Conservation (phyloP, 2,329 filamentous ascomycete genomes). For the Fusarium udum region DNA sequence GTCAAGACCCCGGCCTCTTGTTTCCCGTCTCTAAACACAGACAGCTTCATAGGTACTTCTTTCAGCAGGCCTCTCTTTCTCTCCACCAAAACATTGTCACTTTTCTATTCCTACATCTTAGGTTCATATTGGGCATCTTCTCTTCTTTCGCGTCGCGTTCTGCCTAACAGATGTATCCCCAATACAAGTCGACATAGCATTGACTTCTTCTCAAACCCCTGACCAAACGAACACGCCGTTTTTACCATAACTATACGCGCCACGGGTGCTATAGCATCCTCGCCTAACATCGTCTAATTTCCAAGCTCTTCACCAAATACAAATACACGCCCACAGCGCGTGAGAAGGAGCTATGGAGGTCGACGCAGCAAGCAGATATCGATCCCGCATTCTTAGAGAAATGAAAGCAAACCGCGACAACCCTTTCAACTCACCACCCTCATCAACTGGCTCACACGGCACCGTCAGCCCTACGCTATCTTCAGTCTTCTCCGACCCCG, state of each 20-base stretch:
- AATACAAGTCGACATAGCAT: conserved; percentile 26
- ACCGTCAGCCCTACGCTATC: conserved; percentile 64
- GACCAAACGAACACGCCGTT: conserved; percentile 17
- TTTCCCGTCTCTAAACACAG: conserved; percentile 38
- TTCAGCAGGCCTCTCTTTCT: conserved; percentile 27
- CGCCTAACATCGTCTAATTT: conserved; percentile 24
- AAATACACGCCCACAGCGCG: conserved; percentile 37
- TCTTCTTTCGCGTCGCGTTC: conserved; percentile 28
- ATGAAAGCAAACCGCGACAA: conserved; percentile 63
- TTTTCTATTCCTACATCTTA: conserved; percentile 23
- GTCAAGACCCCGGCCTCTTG: conserved; percentile 28
- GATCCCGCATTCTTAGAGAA: conserved; percentile 60
- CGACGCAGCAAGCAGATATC: conserved; percentile 54
- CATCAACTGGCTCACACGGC: conserved; percentile 66
- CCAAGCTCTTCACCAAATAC: conserved; percentile 29
- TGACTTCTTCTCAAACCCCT: conserved; percentile 24
- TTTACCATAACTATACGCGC: conserved; percentile 28
- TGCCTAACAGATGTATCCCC: conserved; percentile 24
- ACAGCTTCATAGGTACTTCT: neutral
- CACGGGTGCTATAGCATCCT: conserved; percentile 35
- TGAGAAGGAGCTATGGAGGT: conserved; percentile 52
- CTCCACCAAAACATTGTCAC: conserved; percentile 15
- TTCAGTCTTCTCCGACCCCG: conserved; percentile 62
- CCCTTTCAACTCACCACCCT: conserved; percentile 67
- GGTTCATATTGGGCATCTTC: conserved; percentile 5